phyloP scores from a whole-genome alignment of 495 filamentous ascomycete species.

The Penicillium cinerascens region DNA sequence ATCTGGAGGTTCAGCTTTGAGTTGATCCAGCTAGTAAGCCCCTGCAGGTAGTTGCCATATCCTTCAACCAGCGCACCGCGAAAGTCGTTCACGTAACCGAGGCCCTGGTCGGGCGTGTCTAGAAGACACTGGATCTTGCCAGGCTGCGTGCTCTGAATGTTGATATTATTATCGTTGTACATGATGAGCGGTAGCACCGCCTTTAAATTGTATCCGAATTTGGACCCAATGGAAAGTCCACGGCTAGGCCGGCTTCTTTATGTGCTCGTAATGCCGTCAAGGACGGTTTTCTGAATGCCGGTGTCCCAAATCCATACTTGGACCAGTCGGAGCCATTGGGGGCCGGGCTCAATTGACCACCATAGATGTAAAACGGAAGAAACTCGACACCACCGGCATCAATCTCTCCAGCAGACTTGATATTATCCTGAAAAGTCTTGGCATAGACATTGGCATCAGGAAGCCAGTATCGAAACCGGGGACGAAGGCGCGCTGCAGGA shows the following conservation, averaged over 20 bases:
- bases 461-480: conserved; percentile 36
- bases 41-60: conserved; percentile 33
- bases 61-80: conserved; percentile 27
- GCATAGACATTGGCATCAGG: conserved; percentile 41
- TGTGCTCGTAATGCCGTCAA: conserved; percentile 32
- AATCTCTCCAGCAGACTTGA: conserved; percentile 26
- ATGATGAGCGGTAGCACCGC: conserved; percentile 23
- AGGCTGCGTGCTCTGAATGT: conserved; percentile 14
- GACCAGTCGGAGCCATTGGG: conserved; percentile 35
- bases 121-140: conserved; percentile 20
- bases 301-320: conserved; percentile 46
- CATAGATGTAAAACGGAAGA: conserved; percentile 41
- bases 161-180: conserved; percentile 26
- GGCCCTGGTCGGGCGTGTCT: conserved; percentile 23
- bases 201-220: conserved; percentile 28
- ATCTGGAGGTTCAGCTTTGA: conserved; percentile 30
- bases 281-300: conserved; percentile 37
- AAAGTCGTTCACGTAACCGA: conserved; percentile 32
- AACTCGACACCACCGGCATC: conserved; percentile 45
- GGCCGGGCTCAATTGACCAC: conserved; percentile 1
- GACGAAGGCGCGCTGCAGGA: conserved; percentile 19
- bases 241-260: conserved; percentile 34
- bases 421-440: conserved; percentile 27
- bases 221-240: conserved; percentile 48
- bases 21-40: conserved; percentile 32